Evolutionary conservation across 805 yeast species (phyloP).

Genomic region (Kodamaea neixiangensis): DNA sequence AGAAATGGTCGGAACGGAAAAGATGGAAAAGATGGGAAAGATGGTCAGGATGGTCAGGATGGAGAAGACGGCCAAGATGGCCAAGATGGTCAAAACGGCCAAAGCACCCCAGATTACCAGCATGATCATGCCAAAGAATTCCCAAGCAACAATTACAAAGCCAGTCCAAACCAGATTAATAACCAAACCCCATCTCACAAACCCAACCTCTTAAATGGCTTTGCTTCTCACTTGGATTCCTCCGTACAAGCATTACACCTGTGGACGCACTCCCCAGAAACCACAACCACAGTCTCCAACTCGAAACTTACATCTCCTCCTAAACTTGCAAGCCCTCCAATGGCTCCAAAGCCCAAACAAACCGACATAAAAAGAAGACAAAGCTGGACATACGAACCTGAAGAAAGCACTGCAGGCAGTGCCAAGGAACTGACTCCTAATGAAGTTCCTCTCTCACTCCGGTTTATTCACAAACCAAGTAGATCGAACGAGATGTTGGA

Average conservation of each 20-base stretch:
- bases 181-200: background rate
- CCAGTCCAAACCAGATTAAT: background rate
- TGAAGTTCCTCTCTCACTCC: slow-evolving; percentile 30
- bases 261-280: background rate
- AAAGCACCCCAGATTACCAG: no score
- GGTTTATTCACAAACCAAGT: slow-evolving; percentile 42
- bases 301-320: background rate
- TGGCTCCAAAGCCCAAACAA: background rate
- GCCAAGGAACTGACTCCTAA: background rate
- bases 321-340: background rate
- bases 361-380: slow-evolving; percentile 1
- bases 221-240: background rate
- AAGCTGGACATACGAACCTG: slow-evolving; percentile 8
- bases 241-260: background rate
- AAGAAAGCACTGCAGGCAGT: slow-evolving; percentile 6
- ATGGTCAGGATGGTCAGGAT: background rate
- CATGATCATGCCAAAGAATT: background rate
- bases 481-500: slow-evolving; percentile 33
- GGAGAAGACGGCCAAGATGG: background rate
- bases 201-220: background rate
- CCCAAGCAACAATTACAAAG: background rate
- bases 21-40: background rate
- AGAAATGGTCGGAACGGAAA: background rate
- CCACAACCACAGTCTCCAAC: background rate
- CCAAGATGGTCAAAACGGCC: background rate